Conservation (phyloP, 345 rosid species). For the Barbarea vulgaris region DNA sequence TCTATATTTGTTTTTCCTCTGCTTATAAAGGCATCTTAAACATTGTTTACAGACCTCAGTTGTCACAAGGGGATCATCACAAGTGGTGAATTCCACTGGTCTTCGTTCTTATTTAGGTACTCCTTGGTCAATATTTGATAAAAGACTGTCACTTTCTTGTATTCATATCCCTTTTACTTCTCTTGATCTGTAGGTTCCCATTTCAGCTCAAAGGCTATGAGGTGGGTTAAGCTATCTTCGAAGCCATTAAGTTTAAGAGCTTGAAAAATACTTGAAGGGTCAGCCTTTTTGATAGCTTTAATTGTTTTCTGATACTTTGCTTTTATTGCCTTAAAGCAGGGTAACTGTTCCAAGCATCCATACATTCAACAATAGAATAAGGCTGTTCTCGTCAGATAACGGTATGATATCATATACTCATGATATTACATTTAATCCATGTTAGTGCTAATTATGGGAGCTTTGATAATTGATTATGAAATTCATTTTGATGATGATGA, state of each 20-base stretch:
- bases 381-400: constrained; percentile 38
- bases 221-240: constrained; percentile 5
- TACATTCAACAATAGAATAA: constrained; percentile 17
- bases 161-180: not conserved
- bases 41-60: constrained; percentile 35
- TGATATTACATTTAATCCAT: not conserved
- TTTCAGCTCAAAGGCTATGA: constrained; percentile 18
- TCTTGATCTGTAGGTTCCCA: constrained; percentile 13
- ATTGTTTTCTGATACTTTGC: not conserved
- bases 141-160: not conserved
- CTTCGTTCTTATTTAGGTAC: constrained; percentile 35
- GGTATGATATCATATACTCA: constrained; percentile 27
- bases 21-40: not conserved
- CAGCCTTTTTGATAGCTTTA: not conserved
- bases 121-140: not conserved
- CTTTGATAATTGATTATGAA: constrained; percentile 1
- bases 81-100: constrained; percentile 11
- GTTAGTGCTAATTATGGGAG: not conserved
- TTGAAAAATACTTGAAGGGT: not conserved
- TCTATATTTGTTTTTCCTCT: not conserved
- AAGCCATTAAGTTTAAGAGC: not conserved
- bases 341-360: constrained; percentile 20
- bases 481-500: constrained; percentile 16
- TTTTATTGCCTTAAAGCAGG: not conserved
- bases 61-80: constrained; percentile 38